phyloP scores from a whole-genome alignment of 495 filamentous ascomycete genomes.

The Jackrogersella minutella region DNA sequence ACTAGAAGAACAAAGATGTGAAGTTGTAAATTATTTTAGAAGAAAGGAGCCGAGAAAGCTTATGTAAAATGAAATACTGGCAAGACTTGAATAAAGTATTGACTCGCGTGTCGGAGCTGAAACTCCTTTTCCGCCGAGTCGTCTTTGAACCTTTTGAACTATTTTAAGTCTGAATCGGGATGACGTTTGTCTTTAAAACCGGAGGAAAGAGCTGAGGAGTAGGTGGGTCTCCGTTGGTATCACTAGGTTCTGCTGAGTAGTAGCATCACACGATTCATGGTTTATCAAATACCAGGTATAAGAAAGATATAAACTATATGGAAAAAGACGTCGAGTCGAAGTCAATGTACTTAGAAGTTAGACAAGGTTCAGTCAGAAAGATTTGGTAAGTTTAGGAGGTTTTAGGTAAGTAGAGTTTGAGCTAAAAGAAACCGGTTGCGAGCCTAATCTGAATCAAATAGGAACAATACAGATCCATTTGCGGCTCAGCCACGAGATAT shows the following conservation, averaged over 20 bases:
- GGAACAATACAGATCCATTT: background rate
- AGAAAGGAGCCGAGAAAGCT: slow-evolving; percentile 12
- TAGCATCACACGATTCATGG: background rate
- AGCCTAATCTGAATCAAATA: slow-evolving; percentile 3
- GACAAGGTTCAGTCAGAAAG: background rate
- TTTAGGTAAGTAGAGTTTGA: no score
- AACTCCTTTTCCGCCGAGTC: slow-evolving; percentile 19
- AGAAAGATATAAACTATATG: no score
- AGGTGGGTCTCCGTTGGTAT: background rate
- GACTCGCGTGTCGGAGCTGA: slow-evolving; percentile 20
- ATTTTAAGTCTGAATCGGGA: slow-evolving; percentile 1
- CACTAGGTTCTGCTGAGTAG: no score
- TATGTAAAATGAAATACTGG: slow-evolving; percentile 33
- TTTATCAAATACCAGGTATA: no score
- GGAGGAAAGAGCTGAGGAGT: slow-evolving; percentile 8
- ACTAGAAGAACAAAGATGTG: slow-evolving; percentile 8
- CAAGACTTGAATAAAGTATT: slow-evolving; percentile 17
- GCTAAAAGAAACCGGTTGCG: no score
- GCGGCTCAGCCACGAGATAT: slow-evolving; percentile 16
- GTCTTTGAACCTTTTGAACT: slow-evolving; percentile 11
- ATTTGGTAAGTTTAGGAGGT: background rate
- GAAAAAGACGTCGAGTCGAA: no score
- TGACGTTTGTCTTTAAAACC: slow-evolving; percentile 30
- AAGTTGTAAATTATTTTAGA: slow-evolving; percentile 1
- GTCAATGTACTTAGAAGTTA: background rate